Conservation (phyloP, 441 rosid species). For the Brassica balearica region DNA sequence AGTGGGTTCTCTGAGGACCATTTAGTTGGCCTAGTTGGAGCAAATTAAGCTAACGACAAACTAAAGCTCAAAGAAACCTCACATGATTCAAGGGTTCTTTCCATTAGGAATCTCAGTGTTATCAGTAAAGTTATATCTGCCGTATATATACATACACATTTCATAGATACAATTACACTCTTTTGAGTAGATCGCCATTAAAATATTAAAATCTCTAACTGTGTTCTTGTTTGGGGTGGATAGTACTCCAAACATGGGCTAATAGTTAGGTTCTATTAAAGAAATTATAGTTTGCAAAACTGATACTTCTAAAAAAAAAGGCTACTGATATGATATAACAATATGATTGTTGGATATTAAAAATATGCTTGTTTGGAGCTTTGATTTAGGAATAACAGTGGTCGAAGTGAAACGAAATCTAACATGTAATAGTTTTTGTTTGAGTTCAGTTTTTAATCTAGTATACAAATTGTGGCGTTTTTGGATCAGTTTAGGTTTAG, state of each 20-base stretch:
- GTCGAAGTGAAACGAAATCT: not conserved
- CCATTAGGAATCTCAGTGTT: slow-evolving; percentile 12
- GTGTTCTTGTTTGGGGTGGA: not conserved
- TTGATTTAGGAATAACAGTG: slow-evolving; percentile 15
- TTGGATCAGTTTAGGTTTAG: not conserved
- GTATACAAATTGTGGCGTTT: not conserved
- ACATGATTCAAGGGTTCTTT: slow-evolving; percentile 8
- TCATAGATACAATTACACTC: not conserved
- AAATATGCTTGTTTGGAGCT: not conserved
- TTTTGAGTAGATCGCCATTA: slow-evolving; percentile 15
- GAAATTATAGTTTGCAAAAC: not conserved
- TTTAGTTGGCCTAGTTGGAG: not conserved
- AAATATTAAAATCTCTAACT: not conserved
- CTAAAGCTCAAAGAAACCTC: slow-evolving; percentile 12
- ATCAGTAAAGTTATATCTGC: slow-evolving; percentile 1
- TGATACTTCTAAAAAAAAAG: not conserved
- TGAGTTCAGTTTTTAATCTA: not conserved
- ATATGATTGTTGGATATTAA: slow-evolving; percentile 5
- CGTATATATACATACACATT: not conserved
- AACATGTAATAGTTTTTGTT: not conserved
- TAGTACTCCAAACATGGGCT: not conserved
- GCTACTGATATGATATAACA: not conserved
- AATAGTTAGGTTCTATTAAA: not conserved
- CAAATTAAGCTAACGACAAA: slow-evolving; percentile 13
- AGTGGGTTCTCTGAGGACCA: slow-evolving; percentile 18